These are phyloP conservation scores for Eucalyptus curtisii DNA, from an alignment of 345 rosid genomes.

Conservation along the genomic window DNA sequence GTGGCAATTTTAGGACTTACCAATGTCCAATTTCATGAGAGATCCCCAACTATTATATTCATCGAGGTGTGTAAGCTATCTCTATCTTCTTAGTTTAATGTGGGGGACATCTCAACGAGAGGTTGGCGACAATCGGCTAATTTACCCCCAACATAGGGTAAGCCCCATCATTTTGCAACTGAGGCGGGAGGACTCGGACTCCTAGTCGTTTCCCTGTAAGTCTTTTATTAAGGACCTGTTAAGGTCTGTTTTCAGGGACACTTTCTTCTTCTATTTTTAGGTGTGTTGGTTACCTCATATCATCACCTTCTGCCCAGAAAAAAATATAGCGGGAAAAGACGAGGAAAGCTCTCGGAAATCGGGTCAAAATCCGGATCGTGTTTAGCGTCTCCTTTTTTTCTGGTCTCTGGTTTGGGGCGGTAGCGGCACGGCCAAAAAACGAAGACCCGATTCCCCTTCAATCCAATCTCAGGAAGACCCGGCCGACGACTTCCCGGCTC, in stretches of 20 bases:
- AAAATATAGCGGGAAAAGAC: not conserved
- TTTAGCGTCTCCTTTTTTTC: not conserved
- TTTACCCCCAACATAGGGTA: no score
- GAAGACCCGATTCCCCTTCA: not conserved
- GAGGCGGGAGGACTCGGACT: no score
- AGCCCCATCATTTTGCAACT: no score
- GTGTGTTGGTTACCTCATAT: not conserved
- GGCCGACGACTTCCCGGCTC: not conserved
- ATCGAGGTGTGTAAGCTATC: no score
- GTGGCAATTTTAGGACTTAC: fast-evolving
- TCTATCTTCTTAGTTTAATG: no score
- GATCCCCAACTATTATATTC: no score
- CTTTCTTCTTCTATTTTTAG: not conserved
- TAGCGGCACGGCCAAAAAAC: not conserved
- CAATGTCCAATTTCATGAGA: no score
- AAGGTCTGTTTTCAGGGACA: not conserved
- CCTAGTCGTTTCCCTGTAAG: no score
- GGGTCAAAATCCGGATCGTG: not conserved
- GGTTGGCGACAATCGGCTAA: no score
- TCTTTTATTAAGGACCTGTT: no score
- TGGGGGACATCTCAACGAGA: no score
- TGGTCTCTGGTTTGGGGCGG: not conserved
- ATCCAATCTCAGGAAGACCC: not conserved
- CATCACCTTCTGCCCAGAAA: not conserved
- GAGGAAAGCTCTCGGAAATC: not conserved